A percentile compares a stretch with the other conserved stretches of the same genome.
These are phyloP conservation scores for Earliella scabrosa DNA, from an alignment of 1,284 basidiomycete species.

Conservation along the genomic window DNA sequence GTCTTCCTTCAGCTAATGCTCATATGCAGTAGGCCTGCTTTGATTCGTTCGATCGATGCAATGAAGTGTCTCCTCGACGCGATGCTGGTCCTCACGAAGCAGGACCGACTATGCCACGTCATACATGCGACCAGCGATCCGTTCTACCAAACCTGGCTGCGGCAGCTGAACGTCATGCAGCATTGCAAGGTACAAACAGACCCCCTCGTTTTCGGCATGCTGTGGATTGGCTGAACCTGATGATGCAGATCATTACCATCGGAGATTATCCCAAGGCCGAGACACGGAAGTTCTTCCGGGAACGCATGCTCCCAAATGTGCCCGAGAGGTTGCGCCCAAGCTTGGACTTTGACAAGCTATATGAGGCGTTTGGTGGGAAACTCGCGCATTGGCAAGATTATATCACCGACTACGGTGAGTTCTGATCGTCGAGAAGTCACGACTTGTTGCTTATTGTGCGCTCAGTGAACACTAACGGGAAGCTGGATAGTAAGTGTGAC, in stretches of 20 bases:
- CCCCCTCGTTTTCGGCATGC: not conserved
- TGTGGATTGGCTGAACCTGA: not conserved
- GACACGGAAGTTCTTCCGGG: constrained; percentile 65
- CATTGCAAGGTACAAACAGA: constrained; percentile 74
- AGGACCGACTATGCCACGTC: constrained; percentile 81
- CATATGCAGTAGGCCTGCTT: constrained; percentile 52
- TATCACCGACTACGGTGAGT: constrained; percentile 67
- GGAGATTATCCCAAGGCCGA: constrained; percentile 78
- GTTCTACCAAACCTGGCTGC: constrained; percentile 82
- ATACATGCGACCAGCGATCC: constrained; percentile 85
- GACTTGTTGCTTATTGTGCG: not conserved
- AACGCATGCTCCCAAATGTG: constrained; percentile 62
- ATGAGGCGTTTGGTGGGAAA: constrained; percentile 81
- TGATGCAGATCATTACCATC: constrained; percentile 68
- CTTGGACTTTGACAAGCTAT: constrained; percentile 73
- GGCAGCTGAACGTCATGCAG: constrained; percentile 76
- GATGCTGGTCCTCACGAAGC: constrained; percentile 84
- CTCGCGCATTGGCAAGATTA: constrained; percentile 82
- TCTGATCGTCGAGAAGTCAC: not conserved
- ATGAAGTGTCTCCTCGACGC: constrained; percentile 85
- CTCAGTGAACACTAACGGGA: constrained; percentile 40
- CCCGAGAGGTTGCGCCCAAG: constrained; percentile 56
- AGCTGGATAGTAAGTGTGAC: constrained; percentile 43
- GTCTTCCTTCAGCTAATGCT: not conserved
- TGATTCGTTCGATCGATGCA: constrained; percentile 75